Base-by-base conservation (phyloP, 2,329 filamentous ascomycete genomes). In the Elsinoe fawcettii region DNA sequence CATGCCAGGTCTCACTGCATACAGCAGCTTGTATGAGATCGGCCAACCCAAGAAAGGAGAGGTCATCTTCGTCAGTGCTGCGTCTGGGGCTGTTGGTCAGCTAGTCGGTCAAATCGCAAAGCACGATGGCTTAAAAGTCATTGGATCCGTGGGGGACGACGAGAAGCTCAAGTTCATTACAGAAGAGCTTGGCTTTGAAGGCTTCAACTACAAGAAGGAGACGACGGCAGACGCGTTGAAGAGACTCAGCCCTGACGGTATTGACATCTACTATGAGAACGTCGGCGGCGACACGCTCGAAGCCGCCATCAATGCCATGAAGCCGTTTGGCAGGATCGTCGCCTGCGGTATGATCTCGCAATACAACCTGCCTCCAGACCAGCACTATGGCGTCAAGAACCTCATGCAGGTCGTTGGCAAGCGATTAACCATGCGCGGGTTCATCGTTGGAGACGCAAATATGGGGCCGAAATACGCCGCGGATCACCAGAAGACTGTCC, bases 141-240 rank as follows among this genome's bases (percentile, higher is more conserved):
- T 95, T 61, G 90, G 89, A 16, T 88, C 84, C 54, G 88, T 90
- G 9, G 89, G 90, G 2, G 83, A 83, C 16, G 86, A 91, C 66
- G 84, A 87, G 66, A 95, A 95, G 76, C 77, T 90, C 22, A 81
- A 87, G 18, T 93, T 84, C 70, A 86, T 90, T 69, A 75, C 70
- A 57, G 82, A 86, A 56, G 83, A 87, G 51, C 78, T 90, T 32
- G 77, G 78, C 23, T 90, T 90, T 67, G 85, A 90, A 66, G 89
- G 84, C 7, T 93, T 92, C 75, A 93, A 95, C 77, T 95, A 95
- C 79, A 92, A 93, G 80, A 90, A 82, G 63, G 88, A 93, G 74
- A 81, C 79, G 63, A 80, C 88, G 0, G 67, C 72, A 0, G 84
- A 85, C 9, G 88, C 87, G 0, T 77, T 95, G 57, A 72, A 76